Base-by-base conservation (phyloP, 2,329 filamentous ascomycete species). In the Cyphellophora attinorum region DNA sequence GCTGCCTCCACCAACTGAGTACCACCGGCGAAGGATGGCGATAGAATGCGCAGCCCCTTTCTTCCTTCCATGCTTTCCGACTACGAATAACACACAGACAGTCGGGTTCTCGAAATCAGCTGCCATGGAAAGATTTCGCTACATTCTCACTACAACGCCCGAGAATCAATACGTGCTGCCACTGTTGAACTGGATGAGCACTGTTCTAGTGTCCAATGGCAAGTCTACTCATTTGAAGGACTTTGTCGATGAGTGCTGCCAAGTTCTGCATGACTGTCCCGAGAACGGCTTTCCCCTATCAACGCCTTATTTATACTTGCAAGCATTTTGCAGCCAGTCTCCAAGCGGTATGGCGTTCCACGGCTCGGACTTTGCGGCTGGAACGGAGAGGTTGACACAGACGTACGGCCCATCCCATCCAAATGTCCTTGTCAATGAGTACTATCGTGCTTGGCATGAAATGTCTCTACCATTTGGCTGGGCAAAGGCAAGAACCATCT, bases 361-460 rank as follows among this genome's bases (percentile, higher is more conserved):
- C 13, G 42, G 42, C 11, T 14, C 35, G 10, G 11, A 21, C 5
- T 29, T 45, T 15, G 29, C 17, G 11, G 29, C 27, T 5, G 34
- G 34, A 11, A 27, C 37, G 17, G 15, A 25, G 5, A 31, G 34
- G 23, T 36, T 45, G n/a, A 28, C 15, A 23, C 29, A 35, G 8
- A 32, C 38, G n/a, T 42, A 37, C 38, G 37, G 33, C 14, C 15
- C 16, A 6, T 28, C 29, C 8, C 42, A 45, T 18, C 41, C 46
- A 11, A 45, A 46, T 23, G 34, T 29, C 31, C 33, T 45, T n/a
- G 37, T 47, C 18, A 38, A 31, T 18, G 21, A 33, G 12, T 34
- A 39, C 23, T 38, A 41, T 27, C 37, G 29, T 13, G 46, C 46
- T 16, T 48, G 39, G 39, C 32, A 43, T 28, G 18, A 25, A 10